Conservation (phyloP, 164 flowering plant species). For the Annona squamosa region DNA sequence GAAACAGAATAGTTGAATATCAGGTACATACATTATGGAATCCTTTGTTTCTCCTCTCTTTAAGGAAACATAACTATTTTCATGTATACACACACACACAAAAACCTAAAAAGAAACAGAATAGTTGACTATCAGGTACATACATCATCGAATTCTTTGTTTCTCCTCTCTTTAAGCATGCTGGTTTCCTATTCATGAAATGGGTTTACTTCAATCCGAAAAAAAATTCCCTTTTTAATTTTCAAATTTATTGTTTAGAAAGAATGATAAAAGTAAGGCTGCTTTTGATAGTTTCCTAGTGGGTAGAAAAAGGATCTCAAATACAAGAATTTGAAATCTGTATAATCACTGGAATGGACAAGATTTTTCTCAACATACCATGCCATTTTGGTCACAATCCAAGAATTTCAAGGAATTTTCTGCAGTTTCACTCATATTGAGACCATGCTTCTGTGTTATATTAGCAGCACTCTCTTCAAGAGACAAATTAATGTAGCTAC, state of each 20-base stretch:
- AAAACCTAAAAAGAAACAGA: background rate
- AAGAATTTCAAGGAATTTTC: background rate
- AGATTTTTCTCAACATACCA: background rate
- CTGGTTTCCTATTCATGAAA: too few relatives aligned
- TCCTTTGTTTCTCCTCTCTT: background rate
- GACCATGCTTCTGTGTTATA: background rate
- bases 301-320: background rate
- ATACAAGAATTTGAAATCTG: background rate
- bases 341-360: background rate
- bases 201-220: too few relatives aligned
- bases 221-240: too few relatives aligned
- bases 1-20: background rate
- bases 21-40: background rate
- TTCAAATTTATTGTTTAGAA: too few relatives aligned
- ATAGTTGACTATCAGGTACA: background rate
- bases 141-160: background rate
- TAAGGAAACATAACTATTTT: background rate
- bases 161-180: background rate
- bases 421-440: background rate
- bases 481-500: background rate
- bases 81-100: background rate
- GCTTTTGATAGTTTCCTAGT: background rate
- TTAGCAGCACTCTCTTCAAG: background rate
- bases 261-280: background rate
- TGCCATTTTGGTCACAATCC: background rate